These are phyloP conservation scores for Sutorius eximius DNA, from an alignment of 1,284 basidiomycete species.

Conservation along the genomic window DNA sequence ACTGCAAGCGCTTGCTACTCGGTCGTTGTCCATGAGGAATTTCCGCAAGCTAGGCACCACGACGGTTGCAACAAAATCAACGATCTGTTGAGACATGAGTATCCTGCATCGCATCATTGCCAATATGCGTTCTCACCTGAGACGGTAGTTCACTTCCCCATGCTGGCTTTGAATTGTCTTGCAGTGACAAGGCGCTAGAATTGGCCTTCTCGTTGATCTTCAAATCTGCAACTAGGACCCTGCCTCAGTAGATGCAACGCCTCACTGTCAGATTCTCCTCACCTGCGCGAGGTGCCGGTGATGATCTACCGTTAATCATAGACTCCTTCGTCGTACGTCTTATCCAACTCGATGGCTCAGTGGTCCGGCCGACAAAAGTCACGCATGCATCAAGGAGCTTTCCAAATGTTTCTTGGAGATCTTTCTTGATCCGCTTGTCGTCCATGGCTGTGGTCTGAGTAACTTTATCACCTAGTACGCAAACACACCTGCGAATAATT, in stretches of 20 bases:
- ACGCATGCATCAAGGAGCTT: constrained; percentile 86
- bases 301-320: constrained; percentile 65
- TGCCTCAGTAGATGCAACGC: not conserved
- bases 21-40: constrained; percentile 86
- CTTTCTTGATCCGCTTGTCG: constrained; percentile 85
- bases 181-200: constrained; percentile 42
- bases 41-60: constrained; percentile 78
- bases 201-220: constrained; percentile 60
- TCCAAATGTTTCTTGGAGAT: constrained; percentile 88
- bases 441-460: constrained; percentile 88
- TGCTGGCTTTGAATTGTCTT: constrained; percentile 44
- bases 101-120: not conserved
- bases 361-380: constrained; percentile 68
- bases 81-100: constrained; percentile 51
- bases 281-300: constrained; percentile 58
- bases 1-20: constrained; percentile 72
- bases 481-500: constrained; percentile 62
- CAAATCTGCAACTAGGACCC: constrained; percentile 33
- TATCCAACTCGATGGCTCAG: constrained; percentile 80
- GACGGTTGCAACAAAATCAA: constrained; percentile 67
- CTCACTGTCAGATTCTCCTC: constrained; percentile 8
- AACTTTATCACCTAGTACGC: constrained; percentile 80
- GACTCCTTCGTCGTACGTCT: constrained; percentile 64
- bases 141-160: constrained; percentile 48
- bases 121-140: constrained; percentile 43